phyloP scores from a whole-genome alignment of 805 yeast genomes.

The Saccharomycopsis fodiens region DNA sequence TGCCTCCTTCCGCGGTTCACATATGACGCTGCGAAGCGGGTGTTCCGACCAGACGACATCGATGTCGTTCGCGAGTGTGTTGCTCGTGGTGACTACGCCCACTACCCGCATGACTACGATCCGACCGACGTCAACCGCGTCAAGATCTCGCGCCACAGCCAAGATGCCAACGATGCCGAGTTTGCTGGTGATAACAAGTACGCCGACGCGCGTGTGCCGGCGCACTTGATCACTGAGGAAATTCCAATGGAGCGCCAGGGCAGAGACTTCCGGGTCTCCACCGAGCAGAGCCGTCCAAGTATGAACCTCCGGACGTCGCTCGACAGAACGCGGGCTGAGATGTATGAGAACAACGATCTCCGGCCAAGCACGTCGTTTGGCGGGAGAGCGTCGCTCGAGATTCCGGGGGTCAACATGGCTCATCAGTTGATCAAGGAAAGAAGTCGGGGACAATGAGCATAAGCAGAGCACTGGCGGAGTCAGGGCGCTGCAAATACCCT shows the following conservation, averaged over 20 bases:
- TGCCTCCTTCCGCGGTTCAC: conserved; percentile 65
- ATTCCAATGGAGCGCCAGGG: conserved; percentile 18
- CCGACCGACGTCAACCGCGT: conserved; percentile 72
- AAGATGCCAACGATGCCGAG: conserved; percentile 21
- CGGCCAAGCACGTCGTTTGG: conserved; percentile 11
- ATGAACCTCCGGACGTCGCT: conserved; percentile 12
- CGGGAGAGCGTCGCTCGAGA: conserved; percentile 19
- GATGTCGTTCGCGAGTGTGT: conserved; percentile 72
- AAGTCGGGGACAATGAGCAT: too few species aligned
- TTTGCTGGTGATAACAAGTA: neutral
- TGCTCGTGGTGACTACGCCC: conserved; percentile 55
- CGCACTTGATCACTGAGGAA: conserved; percentile 4
- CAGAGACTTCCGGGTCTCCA: neutral
- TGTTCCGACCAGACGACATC: conserved; percentile 55
- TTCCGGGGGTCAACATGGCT: conserved; percentile 20
- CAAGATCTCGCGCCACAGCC: conserved; percentile 40
- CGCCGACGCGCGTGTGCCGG: neutral
- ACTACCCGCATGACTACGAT: conserved; percentile 61
- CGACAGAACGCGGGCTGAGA: conserved; percentile 17
- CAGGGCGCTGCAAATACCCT: too few species aligned
- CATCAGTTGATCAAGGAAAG: conserved; percentile 7
- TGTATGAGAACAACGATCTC: conserved; percentile 17
- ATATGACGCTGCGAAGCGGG: conserved; percentile 45
- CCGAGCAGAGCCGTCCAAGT: conserved; percentile 7
- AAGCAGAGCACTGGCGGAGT: too few species aligned